These are phyloP conservation scores for Sphaerulina vaccinii DNA, from an alignment of 2,329 filamentous ascomycete species.

Conservation along the genomic window DNA sequence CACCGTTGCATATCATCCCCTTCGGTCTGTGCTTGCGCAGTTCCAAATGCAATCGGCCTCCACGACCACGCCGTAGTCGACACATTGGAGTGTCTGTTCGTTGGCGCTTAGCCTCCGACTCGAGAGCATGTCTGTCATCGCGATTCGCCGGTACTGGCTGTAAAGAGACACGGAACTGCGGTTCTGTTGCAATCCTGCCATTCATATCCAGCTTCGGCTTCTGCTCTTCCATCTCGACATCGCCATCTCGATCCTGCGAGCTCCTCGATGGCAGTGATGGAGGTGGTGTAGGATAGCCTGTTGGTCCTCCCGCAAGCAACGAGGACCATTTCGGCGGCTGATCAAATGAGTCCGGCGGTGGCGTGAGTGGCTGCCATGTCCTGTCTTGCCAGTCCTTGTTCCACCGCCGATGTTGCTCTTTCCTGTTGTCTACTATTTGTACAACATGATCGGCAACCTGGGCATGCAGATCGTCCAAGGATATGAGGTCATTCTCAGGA, in stretches of 20 bases:
- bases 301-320: conserved; percentile 27
- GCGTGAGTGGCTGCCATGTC: conserved; percentile 80
- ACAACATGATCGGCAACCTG: conserved; percentile 81
- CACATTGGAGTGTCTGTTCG: conserved; percentile 58
- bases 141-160: conserved; percentile 16
- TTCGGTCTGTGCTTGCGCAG: conserved; percentile 38
- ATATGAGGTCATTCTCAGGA: conserved; percentile 74
- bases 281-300: conserved; percentile 47
- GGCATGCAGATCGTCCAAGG: conserved; percentile 71
- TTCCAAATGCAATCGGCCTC: conserved; percentile 86
- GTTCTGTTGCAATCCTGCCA: conserved; percentile 24
- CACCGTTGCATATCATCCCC: conserved; percentile 32
- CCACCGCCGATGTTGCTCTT: conserved; percentile 86
- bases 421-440: conserved; percentile 79
- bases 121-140: conserved; percentile 14
- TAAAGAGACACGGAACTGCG: conserved; percentile 27
- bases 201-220: conserved; percentile 25
- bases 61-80: conserved; percentile 78
- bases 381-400: conserved; percentile 86
- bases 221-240: conserved; percentile 40
- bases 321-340: conserved; percentile 32
- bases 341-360: conserved; percentile 59
- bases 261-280: conserved; percentile 46
- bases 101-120: conserved; percentile 23
- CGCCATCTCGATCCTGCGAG: conserved; percentile 39